phyloP scores from a whole-genome alignment of 139 green algal species.

The Chlorella sp. region DNA sequence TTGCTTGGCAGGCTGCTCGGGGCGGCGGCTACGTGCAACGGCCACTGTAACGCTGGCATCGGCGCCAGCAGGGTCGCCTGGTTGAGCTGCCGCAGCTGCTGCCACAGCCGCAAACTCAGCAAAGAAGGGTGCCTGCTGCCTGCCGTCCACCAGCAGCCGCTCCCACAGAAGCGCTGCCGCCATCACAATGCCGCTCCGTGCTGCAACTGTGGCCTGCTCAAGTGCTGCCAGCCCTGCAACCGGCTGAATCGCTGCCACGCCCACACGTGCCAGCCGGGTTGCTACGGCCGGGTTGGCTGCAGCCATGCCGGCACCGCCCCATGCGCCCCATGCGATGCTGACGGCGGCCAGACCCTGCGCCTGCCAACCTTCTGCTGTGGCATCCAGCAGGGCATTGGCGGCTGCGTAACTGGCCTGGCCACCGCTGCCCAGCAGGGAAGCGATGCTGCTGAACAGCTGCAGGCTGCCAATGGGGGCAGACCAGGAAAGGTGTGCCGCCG shows the following conservation, averaged over 20 bases:
- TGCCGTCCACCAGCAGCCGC: conserved; percentile 20
- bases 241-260: conserved; percentile 58
- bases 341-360: background rate
- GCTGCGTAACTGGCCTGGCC: conserved; percentile 64
- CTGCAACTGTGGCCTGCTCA: conserved; percentile 17
- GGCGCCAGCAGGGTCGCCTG: background rate
- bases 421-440: conserved; percentile 44
- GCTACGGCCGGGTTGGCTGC: conserved; percentile 46
- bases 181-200: background rate
- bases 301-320: conserved; percentile 76
- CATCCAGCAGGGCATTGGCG: conserved; percentile 56
- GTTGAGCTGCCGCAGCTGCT: conserved; percentile 1
- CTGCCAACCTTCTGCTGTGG: conserved; percentile 19
- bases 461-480: conserved; percentile 7
- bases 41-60: background rate
- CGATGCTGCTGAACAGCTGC: conserved; percentile 61
- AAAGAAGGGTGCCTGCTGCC: conserved; percentile 27
- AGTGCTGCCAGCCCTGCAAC: conserved; percentile 66
- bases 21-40: too few species aligned
- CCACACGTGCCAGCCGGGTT: conserved; percentile 61
- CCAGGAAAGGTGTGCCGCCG: background rate
- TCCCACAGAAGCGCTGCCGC: conserved; percentile 27
- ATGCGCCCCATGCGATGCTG: conserved; percentile 54
- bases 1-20: background rate
- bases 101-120: conserved; percentile 27